Percentiles rank a stretch among this genome's conserved stretches.
Evolutionary conservation across 345 rosid species (phyloP).

Genomic region (Turnera subulata): DNA sequence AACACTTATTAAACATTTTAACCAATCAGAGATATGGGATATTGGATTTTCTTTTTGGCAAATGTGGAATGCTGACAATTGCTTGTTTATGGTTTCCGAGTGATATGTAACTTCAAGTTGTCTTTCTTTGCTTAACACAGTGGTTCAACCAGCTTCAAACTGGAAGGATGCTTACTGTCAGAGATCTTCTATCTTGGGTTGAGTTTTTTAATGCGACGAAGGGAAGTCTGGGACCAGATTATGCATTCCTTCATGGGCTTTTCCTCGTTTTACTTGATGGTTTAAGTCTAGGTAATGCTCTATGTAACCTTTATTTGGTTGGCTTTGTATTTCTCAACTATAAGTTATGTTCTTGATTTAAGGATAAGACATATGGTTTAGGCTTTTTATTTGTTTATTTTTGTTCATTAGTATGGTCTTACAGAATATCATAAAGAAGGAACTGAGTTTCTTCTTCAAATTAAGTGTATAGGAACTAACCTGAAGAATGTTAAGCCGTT

Average conservation of each 20-base stretch:
- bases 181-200: constrained; percentile 94
- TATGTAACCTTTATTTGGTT: background rate
- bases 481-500: too few species aligned
- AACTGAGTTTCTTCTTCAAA: too few species aligned
- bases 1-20: too few species aligned
- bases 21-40: too few species aligned
- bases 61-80: background rate
- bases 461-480: too few species aligned
- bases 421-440: too few species aligned
- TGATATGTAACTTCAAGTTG: constrained; percentile 1
- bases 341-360: background rate
- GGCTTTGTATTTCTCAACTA: background rate
- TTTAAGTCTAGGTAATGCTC: constrained; percentile 62
- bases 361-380: background rate
- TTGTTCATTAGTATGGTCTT: too few species aligned
- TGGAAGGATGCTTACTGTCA: constrained; percentile 78
- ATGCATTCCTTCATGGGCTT: constrained; percentile 76
- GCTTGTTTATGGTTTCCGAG: background rate
- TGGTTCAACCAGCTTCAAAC: constrained; percentile 73
- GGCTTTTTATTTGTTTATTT: too few species aligned
- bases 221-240: constrained; percentile 50
- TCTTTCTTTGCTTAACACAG: constrained; percentile 39
- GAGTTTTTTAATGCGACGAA: constrained; percentile 54
- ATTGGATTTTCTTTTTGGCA: too few species aligned
- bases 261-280: constrained; percentile 96